Percentiles rank a stretch among this genome's conserved stretches.
phyloP scores from a whole-genome alignment of 2,329 filamentous ascomycete genomes.

The Fusarium citri region DNA sequence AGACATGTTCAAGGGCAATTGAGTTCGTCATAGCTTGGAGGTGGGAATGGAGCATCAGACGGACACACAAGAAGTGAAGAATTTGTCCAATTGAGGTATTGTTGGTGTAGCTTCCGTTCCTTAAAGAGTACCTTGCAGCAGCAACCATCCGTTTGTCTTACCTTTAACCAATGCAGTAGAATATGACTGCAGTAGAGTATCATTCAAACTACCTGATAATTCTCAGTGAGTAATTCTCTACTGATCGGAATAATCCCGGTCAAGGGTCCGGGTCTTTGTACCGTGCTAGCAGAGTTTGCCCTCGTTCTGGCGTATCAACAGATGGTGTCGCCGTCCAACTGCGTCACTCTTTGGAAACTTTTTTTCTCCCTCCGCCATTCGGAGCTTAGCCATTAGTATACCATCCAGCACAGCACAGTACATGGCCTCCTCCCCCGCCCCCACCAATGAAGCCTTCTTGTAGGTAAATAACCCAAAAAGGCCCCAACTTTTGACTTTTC shows the following conservation, averaged over 20 bases:
- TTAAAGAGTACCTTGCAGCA: background rate
- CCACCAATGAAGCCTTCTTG: constrained; percentile 13
- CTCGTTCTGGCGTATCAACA: constrained; percentile 5
- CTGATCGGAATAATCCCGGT: constrained; percentile 7
- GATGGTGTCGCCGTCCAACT: background rate
- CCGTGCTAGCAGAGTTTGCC: constrained; percentile 14
- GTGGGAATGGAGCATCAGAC: background rate
- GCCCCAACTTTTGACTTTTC: constrained; percentile 11
- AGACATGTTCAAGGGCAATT: constrained; percentile 1
- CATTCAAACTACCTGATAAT: background rate
- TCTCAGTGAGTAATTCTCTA: constrained; percentile 1
- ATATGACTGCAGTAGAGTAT: background rate
- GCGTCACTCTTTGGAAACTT: constrained; percentile 17
- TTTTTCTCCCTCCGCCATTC: constrained; percentile 16
- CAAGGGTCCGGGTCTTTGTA: background rate
- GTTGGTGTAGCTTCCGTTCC: background rate
- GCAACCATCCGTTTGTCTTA: background rate
- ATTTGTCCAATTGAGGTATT: background rate
- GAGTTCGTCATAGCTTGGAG: constrained; percentile 10
- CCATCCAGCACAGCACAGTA: background rate
- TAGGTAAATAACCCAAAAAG: constrained; percentile 8
- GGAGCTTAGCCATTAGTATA: constrained; percentile 12
- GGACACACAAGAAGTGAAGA: background rate
- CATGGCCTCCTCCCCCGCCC: constrained; percentile 1
- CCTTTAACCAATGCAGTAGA: background rate